Evolutionary conservation across 768 basidiomycete species (phyloP).

Genomic region (Dentipellis sp.): DNA sequence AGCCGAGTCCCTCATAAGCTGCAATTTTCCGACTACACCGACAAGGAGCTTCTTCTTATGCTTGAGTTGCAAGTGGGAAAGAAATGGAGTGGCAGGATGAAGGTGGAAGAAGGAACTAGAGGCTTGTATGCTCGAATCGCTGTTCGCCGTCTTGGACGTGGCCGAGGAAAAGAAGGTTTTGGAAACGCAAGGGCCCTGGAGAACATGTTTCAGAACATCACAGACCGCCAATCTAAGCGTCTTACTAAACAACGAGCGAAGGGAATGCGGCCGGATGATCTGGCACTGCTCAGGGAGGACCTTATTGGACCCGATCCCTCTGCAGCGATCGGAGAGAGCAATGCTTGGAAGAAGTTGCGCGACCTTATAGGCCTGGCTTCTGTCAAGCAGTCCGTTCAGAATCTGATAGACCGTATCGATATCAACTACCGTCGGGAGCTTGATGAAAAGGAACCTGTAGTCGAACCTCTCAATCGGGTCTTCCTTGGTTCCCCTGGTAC

Average conservation of each 20-base stretch:
- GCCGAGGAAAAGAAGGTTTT: slow-evolving; percentile 50
- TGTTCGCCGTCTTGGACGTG: slow-evolving; percentile 51
- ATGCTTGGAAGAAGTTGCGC: slow-evolving; percentile 44
- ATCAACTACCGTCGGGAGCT: slow-evolving; percentile 56
- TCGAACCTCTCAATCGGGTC: slow-evolving; percentile 51
- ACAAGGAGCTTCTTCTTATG: slow-evolving; percentile 47
- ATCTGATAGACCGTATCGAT: slow-evolving; percentile 35
- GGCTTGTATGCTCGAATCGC: slow-evolving; percentile 50
- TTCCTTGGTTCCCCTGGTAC: slow-evolving; percentile 65
- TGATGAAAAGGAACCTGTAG: slow-evolving; percentile 40
- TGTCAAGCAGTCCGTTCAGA: slow-evolving; percentile 47
- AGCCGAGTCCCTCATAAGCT: slow-evolving; percentile 61
- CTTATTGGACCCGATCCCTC: slow-evolving; percentile 60
- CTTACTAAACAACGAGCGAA: slow-evolving; percentile 30
- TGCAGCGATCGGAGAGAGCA: slow-evolving; percentile 32
- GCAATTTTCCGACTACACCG: slow-evolving; percentile 52
- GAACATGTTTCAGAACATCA: slow-evolving; percentile 36
- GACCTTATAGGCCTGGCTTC: slow-evolving; percentile 41
- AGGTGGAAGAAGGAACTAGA: slow-evolving; percentile 37
- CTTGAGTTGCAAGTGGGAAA: slow-evolving; percentile 38
- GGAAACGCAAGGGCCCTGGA: slow-evolving; percentile 59
- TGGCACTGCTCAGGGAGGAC: slow-evolving; percentile 42
- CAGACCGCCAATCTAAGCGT: slow-evolving; percentile 45
- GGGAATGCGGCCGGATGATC: slow-evolving; percentile 37
- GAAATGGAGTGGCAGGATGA: slow-evolving; percentile 40